A percentile compares a stretch with the other conserved stretches of the same genome.
These are phyloP conservation scores for Euphrasia arctica DNA, from an alignment of 305 asterid species.

Conservation along the genomic window DNA sequence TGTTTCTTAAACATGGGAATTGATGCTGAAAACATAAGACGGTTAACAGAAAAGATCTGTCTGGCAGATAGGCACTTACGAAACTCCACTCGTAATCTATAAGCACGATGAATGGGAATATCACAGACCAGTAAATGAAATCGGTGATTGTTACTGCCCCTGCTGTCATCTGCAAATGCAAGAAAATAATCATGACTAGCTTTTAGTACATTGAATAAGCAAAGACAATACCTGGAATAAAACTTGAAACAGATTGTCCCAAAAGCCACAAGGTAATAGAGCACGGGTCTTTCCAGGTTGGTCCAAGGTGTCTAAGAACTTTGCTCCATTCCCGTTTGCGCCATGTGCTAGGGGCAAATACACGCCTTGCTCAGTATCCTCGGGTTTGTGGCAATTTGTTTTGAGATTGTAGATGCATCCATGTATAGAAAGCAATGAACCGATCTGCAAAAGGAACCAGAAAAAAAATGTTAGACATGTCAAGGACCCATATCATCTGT, in stretches of 20 bases:
- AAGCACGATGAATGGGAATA: slow-evolving; percentile 74
- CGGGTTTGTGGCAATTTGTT: slow-evolving; percentile 26
- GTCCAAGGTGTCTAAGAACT: slow-evolving; percentile 25
- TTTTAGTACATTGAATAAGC: not conserved
- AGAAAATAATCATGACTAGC: slow-evolving; percentile 21
- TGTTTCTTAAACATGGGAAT: slow-evolving; percentile 18
- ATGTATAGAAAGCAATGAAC: slow-evolving; percentile 62
- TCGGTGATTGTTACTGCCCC: slow-evolving; percentile 90
- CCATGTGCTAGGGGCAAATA: slow-evolving; percentile 43
- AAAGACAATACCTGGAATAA: slow-evolving; percentile 61
- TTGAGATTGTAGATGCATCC: slow-evolving; percentile 49
- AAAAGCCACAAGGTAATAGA: slow-evolving; percentile 32
- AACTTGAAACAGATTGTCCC: slow-evolving; percentile 55
- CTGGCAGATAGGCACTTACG: slow-evolving; percentile 54
- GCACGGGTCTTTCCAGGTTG: slow-evolving; percentile 27
- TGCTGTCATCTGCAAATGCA: slow-evolving; percentile 69
- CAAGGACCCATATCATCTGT: slow-evolving; percentile 12
- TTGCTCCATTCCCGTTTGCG: slow-evolving; percentile 31
- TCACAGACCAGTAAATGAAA: slow-evolving; percentile 70
- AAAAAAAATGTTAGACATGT: slow-evolving; percentile 25
- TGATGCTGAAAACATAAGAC: not conserved
- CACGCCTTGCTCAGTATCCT: slow-evolving; percentile 61
- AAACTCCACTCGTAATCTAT: slow-evolving; percentile 64
- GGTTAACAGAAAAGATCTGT: slow-evolving; percentile 1
- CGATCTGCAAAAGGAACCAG: slow-evolving; percentile 55